Conservation (phyloP, 805 yeast species). For the Kurtzmaniella fragi region DNA sequence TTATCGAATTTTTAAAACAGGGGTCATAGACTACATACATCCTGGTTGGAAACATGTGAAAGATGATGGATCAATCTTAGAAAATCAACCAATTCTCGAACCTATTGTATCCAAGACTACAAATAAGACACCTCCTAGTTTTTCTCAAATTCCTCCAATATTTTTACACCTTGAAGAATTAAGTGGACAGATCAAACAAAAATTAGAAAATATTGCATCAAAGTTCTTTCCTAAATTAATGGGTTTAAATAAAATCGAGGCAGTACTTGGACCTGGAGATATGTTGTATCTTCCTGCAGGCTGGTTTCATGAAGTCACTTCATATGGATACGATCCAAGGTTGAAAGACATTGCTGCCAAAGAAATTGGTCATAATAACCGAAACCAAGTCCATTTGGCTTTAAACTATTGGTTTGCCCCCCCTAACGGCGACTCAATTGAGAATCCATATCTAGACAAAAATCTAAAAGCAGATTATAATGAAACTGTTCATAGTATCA, state of each 20-base stretch:
- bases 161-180: slow-evolving; percentile 57
- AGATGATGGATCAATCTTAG: slow-evolving; percentile 56
- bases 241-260: slow-evolving; percentile 36
- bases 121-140: slow-evolving; percentile 53
- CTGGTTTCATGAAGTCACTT: slow-evolving; percentile 80
- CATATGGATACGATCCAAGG: slow-evolving; percentile 40
- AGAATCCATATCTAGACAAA: slow-evolving; percentile 39
- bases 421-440: slow-evolving; percentile 36
- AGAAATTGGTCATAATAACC: slow-evolving; percentile 9
- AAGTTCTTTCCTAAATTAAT: slow-evolving; percentile 46
- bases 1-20: slow-evolving; percentile 49
- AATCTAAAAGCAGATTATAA: slow-evolving; percentile 54
- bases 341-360: slow-evolving; percentile 1
- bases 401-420: slow-evolving; percentile 75
- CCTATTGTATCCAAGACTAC: neutral
- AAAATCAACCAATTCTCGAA: slow-evolving; percentile 14
- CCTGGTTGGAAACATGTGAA: slow-evolving; percentile 60
- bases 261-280: slow-evolving; percentile 55
- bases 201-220: slow-evolving; percentile 33
- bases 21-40: slow-evolving; percentile 56
- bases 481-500: slow-evolving; percentile 32
- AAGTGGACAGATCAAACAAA: slow-evolving; percentile 14
- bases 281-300: slow-evolving; percentile 72
- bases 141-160: slow-evolving; percentile 58
- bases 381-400: slow-evolving; percentile 47